Base-by-base conservation (phyloP, 1,284 basidiomycete genomes). In the Sporisorium scitamineum region DNA sequence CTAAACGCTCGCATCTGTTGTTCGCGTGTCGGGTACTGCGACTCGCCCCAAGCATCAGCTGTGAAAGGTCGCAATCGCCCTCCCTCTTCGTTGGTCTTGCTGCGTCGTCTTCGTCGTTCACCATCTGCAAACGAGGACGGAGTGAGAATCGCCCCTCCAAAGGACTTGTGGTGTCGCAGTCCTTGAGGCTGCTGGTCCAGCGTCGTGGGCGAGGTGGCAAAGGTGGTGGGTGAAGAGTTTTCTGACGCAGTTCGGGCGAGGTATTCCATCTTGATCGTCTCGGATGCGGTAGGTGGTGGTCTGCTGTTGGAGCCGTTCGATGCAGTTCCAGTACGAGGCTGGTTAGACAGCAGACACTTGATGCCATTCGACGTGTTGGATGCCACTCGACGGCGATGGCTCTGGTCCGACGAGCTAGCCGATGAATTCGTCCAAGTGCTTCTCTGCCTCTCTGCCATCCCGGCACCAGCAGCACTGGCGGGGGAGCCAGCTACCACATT, bases 211-310 rank as follows among this genome's bases (percentile, higher is more conserved):
- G 42, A 45, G 10, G 48, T 18, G 9, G 48, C 10, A 9, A 48
- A 31, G n/a, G 50, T 34, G 31, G 2, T 22, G 11, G 32, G 31
- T 2, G 31, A 22, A 14, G 29, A 20, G 3, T 54, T 9, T 22
- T 60, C 61, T 20, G 39, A 37, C 14, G 61, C 55, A 10, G 50
- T 48, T 16, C 67, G 62, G 13, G 65, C 61, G 6, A 73, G 75
- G 14, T 77, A 77, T 20, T 74, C 75, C 20, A 63, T 51, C 37
- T 77, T 77, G 70, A 77, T 77, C 18, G 57, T 61, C 32, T 77
- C 75, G 0, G 70, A 70, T 0, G 75, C 70, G 4, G 75, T 77
- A 2, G 75, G 75, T 26, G 75, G 75, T 26, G 70, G 70, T 14
- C 74, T 29, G 29, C 62, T 73, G 47, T 58, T 61, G 39, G 39